phyloP scores from a whole-genome alignment of 495 filamentous ascomycete species.

The Lasiosphaeris hirsuta region DNA sequence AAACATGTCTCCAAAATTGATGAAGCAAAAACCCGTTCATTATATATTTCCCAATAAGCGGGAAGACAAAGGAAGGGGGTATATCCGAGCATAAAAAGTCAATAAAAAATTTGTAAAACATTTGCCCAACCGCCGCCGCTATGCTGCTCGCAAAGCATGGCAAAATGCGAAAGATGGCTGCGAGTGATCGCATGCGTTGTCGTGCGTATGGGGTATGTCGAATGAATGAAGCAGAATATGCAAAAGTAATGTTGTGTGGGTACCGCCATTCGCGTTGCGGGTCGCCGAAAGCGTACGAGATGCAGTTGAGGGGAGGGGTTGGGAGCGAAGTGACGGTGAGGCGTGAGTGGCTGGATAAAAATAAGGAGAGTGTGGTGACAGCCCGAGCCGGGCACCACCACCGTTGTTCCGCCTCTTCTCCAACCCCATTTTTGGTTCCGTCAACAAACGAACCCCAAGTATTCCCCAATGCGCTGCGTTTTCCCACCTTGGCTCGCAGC shows the following conservation, averaged over 20 bases:
- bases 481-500: background rate
- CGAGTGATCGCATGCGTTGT: background rate
- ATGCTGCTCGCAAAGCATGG: conserved; percentile 3
- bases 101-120: background rate
- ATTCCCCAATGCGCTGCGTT: background rate
- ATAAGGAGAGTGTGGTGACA: conserved; percentile 7
- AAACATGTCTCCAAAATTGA: no score
- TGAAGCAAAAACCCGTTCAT: background rate
- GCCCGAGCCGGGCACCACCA: background rate
- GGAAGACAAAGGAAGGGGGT: background rate
- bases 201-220: conserved; percentile 2
- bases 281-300: background rate
- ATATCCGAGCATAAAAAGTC: conserved; percentile 1
- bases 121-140: background rate
- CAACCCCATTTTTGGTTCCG: background rate
- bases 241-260: conserved; percentile 1
- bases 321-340: background rate
- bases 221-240: conserved; percentile 4
- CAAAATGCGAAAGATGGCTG: background rate
- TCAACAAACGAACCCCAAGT: background rate
- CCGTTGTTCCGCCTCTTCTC: no score
- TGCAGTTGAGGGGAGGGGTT: background rate
- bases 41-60: background rate
- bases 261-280: background rate
- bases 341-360: conserved; percentile 16